Evolutionary conservation across 164 flowering plant genomes (phyloP).

Genomic region (Kalanchoe fedtschenkoi): DNA sequence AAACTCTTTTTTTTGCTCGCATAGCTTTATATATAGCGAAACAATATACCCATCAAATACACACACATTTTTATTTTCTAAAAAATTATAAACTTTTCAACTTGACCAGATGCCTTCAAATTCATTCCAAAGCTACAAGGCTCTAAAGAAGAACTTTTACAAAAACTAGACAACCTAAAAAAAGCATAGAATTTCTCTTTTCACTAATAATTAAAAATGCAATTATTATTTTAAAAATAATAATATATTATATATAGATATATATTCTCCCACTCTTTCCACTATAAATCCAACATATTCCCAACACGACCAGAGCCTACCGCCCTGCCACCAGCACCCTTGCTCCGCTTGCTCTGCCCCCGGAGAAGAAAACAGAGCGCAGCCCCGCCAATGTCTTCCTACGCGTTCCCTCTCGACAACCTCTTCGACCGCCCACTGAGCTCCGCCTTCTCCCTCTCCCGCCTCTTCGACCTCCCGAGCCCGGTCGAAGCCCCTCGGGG

Average conservation of each 20-base stretch:
- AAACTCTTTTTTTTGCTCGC: no score
- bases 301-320: neutral
- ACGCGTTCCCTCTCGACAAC: neutral
- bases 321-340: slow-evolving; percentile 3
- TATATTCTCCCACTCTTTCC: neutral
- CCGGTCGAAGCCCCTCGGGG: neutral
- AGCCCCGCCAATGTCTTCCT: slow-evolving; percentile 1
- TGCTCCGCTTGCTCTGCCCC: slow-evolving; percentile 5
- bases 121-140: no score
- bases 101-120: no score
- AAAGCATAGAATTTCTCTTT: neutral
- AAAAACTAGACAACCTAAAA: neutral
- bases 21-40: no score
- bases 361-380: neutral
- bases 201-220: neutral
- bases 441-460: neutral
- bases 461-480: neutral
- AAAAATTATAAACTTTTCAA: no score
- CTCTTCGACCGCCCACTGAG: neutral
- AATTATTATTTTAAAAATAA: neutral
- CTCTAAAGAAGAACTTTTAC: neutral
- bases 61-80: no score
- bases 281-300: neutral
- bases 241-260: neutral
- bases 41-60: no score